phyloP scores from a whole-genome alignment of 805 yeast species.

The Ogataea sp. region DNA sequence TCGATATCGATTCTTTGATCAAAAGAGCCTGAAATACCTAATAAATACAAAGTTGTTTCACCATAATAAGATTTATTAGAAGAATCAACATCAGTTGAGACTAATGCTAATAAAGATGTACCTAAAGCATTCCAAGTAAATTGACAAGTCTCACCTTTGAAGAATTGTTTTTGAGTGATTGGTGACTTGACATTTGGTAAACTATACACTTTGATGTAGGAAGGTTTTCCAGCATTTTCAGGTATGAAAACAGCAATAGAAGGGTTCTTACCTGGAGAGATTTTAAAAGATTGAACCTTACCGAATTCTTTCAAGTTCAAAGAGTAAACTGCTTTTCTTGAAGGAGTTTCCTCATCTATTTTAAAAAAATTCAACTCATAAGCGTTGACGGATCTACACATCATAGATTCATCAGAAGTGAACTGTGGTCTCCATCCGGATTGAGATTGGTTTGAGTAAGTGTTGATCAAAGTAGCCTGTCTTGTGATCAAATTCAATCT shows the following conservation, averaged over 20 bases:
- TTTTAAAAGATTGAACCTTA: constrained; percentile 40
- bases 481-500: constrained; percentile 29
- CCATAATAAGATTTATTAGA: constrained; percentile 95
- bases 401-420: constrained; percentile 67
- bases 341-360: constrained; percentile 29
- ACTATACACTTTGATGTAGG: constrained; percentile 76
- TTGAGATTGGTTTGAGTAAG: constrained; percentile 74
- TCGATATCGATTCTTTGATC: constrained; percentile 83
- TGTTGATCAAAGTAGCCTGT: constrained; percentile 13
- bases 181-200: constrained; percentile 71
- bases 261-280: constrained; percentile 86
- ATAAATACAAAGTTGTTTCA: constrained; percentile 82
- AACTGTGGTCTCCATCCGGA: constrained; percentile 91
- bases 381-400: constrained; percentile 44
- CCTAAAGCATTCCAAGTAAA: constrained; percentile 93
- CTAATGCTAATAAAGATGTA: constrained; percentile 86
- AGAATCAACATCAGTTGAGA: constrained; percentile 92
- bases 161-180: constrained; percentile 77
- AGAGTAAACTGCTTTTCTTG: constrained; percentile 47
- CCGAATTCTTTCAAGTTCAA: constrained; percentile 49
- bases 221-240: constrained; percentile 82
- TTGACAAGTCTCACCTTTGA: constrained; percentile 91
- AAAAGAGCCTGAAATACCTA: constrained; percentile 88
- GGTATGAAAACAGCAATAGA: constrained; percentile 87
- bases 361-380: constrained; percentile 67